Conservation (phyloP, 805 yeast genomes). For the Ogataea thermomethanolica region DNA sequence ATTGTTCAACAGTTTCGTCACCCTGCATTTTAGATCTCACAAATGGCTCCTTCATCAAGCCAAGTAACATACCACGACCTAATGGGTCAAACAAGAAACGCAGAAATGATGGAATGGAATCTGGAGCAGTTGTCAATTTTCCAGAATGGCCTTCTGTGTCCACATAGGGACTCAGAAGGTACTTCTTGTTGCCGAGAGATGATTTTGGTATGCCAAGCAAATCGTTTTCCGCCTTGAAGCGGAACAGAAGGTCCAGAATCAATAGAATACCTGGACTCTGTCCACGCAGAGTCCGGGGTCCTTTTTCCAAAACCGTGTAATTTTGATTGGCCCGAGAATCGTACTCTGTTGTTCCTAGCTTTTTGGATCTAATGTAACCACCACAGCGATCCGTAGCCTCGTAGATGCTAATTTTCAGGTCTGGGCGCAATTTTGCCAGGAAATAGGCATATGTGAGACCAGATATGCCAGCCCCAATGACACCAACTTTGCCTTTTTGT, state of each 20-base stretch:
- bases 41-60: constrained; percentile 52
- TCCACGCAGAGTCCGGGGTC: constrained; percentile 89
- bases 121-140: constrained; percentile 53
- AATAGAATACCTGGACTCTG: constrained; percentile 72
- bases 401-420: constrained; percentile 56
- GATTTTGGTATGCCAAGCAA: constrained; percentile 55
- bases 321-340: constrained; percentile 24
- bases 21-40: constrained; percentile 23
- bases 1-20: constrained; percentile 73
- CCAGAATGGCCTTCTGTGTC: constrained; percentile 29
- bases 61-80: constrained; percentile 35
- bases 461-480: constrained; percentile 85
- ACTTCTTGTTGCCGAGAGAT: constrained; percentile 70
- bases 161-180: constrained; percentile 41
- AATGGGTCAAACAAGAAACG: constrained; percentile 28
- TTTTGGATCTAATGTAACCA: constrained; percentile 71
- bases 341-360: constrained; percentile 29
- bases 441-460: constrained; percentile 76
- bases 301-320: constrained; percentile 61
- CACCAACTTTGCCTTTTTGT: constrained; percentile 44
- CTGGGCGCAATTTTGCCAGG: constrained; percentile 71
- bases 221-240: constrained; percentile 45
- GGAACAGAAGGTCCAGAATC: constrained; percentile 55
- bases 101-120: constrained; percentile 30
- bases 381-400: constrained; percentile 61